Evolutionary conservation across 2,329 filamentous ascomycete genomes (phyloP).

Genomic region (Sarocladium strictum): DNA sequence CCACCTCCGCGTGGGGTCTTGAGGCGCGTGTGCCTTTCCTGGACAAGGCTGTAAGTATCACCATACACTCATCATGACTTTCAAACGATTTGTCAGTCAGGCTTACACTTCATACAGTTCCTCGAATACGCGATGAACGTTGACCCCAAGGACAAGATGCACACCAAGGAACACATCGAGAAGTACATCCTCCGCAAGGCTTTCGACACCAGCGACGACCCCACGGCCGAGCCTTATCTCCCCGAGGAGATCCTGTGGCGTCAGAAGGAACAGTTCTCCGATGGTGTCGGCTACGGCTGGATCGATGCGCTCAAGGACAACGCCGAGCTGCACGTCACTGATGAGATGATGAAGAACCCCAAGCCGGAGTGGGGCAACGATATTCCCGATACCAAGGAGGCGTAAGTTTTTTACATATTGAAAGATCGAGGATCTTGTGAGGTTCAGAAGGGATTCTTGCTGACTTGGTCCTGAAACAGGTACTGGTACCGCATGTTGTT

Average conservation of each 20-base stretch:
- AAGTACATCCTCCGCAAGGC: conserved; percentile 98
- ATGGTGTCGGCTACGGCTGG: conserved; percentile 98
- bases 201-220: conserved; percentile 88
- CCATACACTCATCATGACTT: neutral
- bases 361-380: conserved; percentile 94
- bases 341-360: conserved; percentile 98
- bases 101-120: conserved; percentile 49
- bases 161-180: conserved; percentile 81
- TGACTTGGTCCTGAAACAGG: conserved; percentile 33
- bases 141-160: conserved; percentile 93
- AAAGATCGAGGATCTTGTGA: neutral
- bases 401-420: conserved; percentile 45
- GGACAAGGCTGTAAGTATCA: conserved; percentile 69
- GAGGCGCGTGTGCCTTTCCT: conserved; percentile 97
- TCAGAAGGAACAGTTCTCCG: conserved; percentile 99
- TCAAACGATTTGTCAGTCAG: no score
- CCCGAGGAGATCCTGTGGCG: conserved; percentile 94
- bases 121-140: conserved; percentile 89
- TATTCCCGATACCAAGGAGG: conserved; percentile 94
- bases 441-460: neutral
- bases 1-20: conserved; percentile 93
- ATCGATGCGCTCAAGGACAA: conserved; percentile 96
- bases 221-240: conserved; percentile 77
- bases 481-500: conserved; percentile 99
- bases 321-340: conserved; percentile 81